Evolutionary conservation across 805 yeast species (phyloP).

Genomic region (Suhomyces pyralidae): DNA sequence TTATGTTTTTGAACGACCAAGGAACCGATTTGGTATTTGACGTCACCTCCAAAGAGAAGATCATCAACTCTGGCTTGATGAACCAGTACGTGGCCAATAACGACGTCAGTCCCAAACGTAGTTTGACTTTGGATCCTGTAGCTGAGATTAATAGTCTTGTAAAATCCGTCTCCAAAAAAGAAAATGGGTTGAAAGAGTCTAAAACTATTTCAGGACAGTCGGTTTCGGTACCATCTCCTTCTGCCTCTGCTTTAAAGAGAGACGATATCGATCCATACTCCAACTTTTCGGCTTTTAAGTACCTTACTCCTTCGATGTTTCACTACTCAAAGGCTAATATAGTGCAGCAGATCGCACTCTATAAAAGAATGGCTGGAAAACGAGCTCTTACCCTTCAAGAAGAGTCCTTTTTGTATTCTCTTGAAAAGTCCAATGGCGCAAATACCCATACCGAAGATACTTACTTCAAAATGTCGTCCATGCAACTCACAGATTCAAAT

Average conservation of each 20-base stretch:
- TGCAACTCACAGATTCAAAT: slow-evolving; percentile 23
- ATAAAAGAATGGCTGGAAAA: neutral
- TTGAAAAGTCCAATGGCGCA: slow-evolving; percentile 5
- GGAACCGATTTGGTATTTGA: slow-evolving; percentile 20
- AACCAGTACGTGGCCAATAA: slow-evolving; percentile 25
- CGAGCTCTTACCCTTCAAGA: neutral
- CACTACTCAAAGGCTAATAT: neutral
- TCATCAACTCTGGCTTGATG: slow-evolving; percentile 35
- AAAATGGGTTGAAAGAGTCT: neutral
- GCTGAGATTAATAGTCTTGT: slow-evolving; percentile 3
- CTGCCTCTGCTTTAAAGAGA: neutral
- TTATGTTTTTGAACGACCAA: slow-evolving; percentile 21
- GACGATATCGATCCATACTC: neutral
- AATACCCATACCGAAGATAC: slow-evolving; percentile 18
- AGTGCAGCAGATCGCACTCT: slow-evolving; percentile 1
- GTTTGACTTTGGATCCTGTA: slow-evolving; percentile 20
- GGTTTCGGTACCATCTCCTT: neutral
- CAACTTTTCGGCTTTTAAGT: neutral
- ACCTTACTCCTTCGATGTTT: neutral
- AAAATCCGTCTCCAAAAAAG: neutral
- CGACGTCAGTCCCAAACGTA: slow-evolving; percentile 3
- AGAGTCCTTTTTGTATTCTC: neutral
- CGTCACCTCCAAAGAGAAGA: slow-evolving; percentile 13
- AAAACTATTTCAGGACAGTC: neutral
- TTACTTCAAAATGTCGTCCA: slow-evolving; percentile 36